Base-by-base conservation (phyloP, 2,329 filamentous ascomycete species). In the Alternaria longipes region DNA sequence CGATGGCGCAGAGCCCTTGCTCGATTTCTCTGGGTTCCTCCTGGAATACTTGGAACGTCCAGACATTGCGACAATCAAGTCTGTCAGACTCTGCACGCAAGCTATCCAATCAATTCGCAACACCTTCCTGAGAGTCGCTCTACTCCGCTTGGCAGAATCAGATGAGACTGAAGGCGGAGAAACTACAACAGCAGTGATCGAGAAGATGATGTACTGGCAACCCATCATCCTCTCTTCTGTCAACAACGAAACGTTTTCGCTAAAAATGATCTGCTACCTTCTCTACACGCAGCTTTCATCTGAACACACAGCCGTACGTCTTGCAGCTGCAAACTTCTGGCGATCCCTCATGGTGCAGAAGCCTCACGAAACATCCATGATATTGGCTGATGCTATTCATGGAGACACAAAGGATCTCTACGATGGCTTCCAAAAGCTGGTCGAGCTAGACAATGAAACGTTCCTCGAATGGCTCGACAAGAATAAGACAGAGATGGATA, bases 321-420 rank as follows among this genome's bases (percentile, higher is more conserved):
- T 91, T 54, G 88, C 91, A 44, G 91, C 94, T 28, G 92, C 92
- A 11, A 91, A 92, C 66, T 86, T 98, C 24, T 93, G 94, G 87
- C 89, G 95, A n/a, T 91, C 97, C 46, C 88, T 98, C 68, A 85
- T 98, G 57, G 93, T 98, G 1, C 94, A 98, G 72, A 97, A 97
- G 77, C 94, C 94, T 0, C 86, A 91, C 5, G 93, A 97, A 74
- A 91, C 92, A 20, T 86, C 89, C 0, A 83, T 85, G 0, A 86
- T 97, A 51, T 86, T 98, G 46, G 89, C 87, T 20, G 88, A 93
- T 62, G 89, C 89, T 34, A 89, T 90, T 71, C 85, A 86, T 0
- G 83, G 87, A 1, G 89, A 95, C 32, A 91, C 95, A 66, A 85
- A 87, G 55, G 85, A 90, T 54, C 80, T 97, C 5, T 89, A 87